phyloP scores from a whole-genome alignment of 257 asterid species.

The Solanum pinnatisectum region DNA sequence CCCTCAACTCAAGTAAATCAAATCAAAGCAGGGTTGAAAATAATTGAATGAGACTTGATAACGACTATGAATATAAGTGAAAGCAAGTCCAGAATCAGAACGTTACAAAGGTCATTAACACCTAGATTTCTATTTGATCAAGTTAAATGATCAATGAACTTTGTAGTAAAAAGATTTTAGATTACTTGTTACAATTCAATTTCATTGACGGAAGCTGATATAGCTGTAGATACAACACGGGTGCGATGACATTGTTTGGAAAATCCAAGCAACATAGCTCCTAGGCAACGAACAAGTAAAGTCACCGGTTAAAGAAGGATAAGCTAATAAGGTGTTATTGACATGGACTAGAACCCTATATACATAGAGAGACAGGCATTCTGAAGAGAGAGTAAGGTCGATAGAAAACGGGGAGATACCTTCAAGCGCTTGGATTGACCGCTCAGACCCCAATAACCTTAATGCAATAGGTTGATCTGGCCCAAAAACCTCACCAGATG shows the following conservation, averaged over 20 bases:
- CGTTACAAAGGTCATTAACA: not conserved
- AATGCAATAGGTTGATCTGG: conserved; percentile 86
- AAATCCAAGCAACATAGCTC: not conserved
- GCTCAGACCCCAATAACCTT: conserved; percentile 78
- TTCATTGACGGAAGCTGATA: not conserved
- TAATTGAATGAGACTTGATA: not conserved
- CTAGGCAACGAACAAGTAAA: not conserved
- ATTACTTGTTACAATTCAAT: not conserved
- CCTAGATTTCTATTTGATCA: not conserved
- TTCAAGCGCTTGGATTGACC: conserved; percentile 93
- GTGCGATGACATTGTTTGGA: not conserved
- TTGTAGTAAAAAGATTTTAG: not conserved
- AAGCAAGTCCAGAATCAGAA: not conserved
- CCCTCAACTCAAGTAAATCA: not conserved
- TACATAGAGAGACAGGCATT: not conserved
- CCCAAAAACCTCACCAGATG: conserved; percentile 91
- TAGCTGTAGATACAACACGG: not conserved
- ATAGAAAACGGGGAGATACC: conserved; percentile 24
- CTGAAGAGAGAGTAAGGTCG: not conserved
- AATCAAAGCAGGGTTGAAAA: not conserved
- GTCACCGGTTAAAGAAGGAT: not conserved
- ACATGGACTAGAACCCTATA: not conserved
- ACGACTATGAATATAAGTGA: not conserved
- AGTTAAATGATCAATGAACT: not conserved
- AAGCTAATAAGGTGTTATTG: not conserved